Base-by-base conservation (phyloP, 495 filamentous ascomycete genomes). In the Cercophora samala region DNA sequence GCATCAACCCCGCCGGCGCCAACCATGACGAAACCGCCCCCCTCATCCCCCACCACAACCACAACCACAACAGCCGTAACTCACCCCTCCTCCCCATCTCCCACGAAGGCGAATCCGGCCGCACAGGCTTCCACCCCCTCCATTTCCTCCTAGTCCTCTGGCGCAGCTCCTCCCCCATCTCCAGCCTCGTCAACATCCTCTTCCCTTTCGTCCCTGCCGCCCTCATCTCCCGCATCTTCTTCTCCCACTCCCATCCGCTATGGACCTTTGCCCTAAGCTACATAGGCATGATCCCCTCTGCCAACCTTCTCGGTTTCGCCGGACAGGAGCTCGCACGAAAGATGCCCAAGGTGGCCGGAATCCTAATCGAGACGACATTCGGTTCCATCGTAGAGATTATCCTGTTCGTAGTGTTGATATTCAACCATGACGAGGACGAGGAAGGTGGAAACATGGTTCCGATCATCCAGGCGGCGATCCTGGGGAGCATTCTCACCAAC, bases 231-330 rank as follows among this genome's bases (percentile, higher is more conserved):
- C 53, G 53, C 6, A 56, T 56, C 53, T 19, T 56, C 53, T 46
- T 46, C 37, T 46, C 37, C 8, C 9, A 15, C 8, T 21, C 53
- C 53, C n/a, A 19, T 5, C 53, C 53, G 5, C 22, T 56, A 21
- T 56, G 53, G 53, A 56, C 53, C 53, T 56, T 56, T 22, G 53
- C 53, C n/a, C 53, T 56, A 18, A 56, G 53, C 22, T 56, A 56
- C 22, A 56, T 56, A 19, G 53, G 53, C 53, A 56, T 56, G 87
- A 84, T 96, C 11, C 93, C 92, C 8, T 87, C 88, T 21, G 93
- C 92, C 56, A 97, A 97, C 71, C 77, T 96, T 58, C 83, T 96
- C 19, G 91, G 91, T 0, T 96, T 96, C 72, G 89, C 90, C 4
- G 90, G 91, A 11, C 88, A 91, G 69, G 90, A 96, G 75, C 78